Evolutionary conservation across 768 basidiomycete species (phyloP).

Genomic region (Phylloporus rhodoxanthus): DNA sequence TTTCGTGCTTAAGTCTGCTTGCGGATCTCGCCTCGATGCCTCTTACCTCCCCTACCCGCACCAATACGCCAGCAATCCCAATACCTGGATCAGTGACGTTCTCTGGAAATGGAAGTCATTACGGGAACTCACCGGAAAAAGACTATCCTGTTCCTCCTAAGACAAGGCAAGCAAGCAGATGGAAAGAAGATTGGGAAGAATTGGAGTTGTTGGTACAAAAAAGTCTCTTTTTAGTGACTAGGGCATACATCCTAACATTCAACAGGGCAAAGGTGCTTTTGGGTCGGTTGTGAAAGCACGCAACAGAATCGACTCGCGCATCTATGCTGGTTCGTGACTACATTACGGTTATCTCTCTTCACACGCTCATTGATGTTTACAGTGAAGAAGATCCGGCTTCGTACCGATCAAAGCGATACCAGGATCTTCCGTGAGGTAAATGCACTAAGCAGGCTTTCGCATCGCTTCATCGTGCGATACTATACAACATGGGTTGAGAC

Average conservation of each 20-base stretch:
- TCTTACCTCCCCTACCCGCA: constrained; percentile 20
- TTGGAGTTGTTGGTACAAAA: constrained; percentile 65
- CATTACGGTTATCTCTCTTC: not conserved
- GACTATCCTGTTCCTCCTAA: constrained; percentile 47
- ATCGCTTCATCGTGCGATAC: constrained; percentile 88
- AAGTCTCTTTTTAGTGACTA: not conserved
- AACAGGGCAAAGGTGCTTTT: constrained; percentile 81
- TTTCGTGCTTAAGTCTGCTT: constrained; percentile 53
- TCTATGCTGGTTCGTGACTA: constrained; percentile 62
- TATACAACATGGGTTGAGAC: constrained; percentile 89
- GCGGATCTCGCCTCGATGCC: constrained; percentile 48
- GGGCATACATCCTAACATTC: not conserved
- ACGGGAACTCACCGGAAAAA: constrained; percentile 55
- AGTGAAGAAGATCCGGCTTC: constrained; percentile 88
- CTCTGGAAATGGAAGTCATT: constrained; percentile 32
- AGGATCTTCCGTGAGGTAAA: constrained; percentile 91
- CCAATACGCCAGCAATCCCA: constrained; percentile 15
- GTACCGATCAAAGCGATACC: constrained; percentile 69
- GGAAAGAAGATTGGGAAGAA: constrained; percentile 94
- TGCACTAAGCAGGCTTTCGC: constrained; percentile 78
- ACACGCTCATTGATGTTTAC: constrained; percentile 1
- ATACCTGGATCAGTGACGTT: constrained; percentile 41
- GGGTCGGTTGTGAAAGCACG: constrained; percentile 94
- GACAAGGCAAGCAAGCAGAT: constrained; percentile 62
- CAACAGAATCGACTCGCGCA: constrained; percentile 79